These are phyloP conservation scores for Colletotrichum lindemuthianum DNA, from an alignment of 2,329 filamentous ascomycete genomes.

Conservation along the genomic window DNA sequence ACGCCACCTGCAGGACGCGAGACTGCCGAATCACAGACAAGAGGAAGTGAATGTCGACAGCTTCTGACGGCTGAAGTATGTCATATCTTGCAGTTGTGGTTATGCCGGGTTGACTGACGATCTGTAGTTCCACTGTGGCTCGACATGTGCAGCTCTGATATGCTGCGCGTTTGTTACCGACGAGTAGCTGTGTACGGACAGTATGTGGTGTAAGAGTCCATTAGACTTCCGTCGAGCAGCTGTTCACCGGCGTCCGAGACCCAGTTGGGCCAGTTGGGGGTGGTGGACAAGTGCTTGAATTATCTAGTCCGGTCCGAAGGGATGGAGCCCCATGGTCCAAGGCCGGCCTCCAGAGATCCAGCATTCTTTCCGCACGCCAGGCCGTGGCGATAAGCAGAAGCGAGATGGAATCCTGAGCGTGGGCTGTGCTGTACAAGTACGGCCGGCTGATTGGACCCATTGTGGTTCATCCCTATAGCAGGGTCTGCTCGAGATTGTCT, in stretches of 20 bases:
- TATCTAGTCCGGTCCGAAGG: neutral
- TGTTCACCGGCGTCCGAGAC: too few species aligned
- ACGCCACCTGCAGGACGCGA: too few species aligned
- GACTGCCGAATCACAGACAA: neutral
- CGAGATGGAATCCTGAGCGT: neutral
- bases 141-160: neutral
- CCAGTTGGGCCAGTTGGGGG: too few species aligned
- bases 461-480: constrained; percentile 25
- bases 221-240: too few species aligned
- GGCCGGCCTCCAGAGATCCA: too few species aligned
- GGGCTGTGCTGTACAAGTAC: neutral
- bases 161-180: too few species aligned
- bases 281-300: neutral
- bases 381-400: neutral
- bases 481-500: neutral
- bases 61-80: constrained; percentile 16
- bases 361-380: neutral
- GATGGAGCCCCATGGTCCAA: neutral
- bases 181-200: too few species aligned
- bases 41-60: neutral
- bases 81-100: constrained; percentile 13
- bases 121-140: constrained; percentile 16
- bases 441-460: constrained; percentile 10
- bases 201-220: too few species aligned
- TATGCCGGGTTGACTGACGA: constrained; percentile 1